Evolutionary conservation across 2,329 filamentous ascomycete genomes (phyloP).

Genomic region (Raffaelea deltoideospora): DNA sequence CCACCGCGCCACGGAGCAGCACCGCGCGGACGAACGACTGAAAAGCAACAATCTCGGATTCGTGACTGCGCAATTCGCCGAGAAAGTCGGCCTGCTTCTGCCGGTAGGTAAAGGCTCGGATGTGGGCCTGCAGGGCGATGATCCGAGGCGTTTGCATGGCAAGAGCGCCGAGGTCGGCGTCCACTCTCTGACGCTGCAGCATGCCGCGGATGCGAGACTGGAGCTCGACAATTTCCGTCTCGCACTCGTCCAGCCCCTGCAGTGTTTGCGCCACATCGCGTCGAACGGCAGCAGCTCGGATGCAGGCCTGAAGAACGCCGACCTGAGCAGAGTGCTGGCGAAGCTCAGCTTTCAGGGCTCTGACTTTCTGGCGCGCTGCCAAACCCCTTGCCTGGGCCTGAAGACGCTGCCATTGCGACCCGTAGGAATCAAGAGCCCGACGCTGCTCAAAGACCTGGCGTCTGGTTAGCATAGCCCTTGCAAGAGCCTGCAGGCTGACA

Average conservation of each 20-base stretch:
- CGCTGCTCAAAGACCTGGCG: constrained; percentile 34
- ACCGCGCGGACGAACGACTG: constrained; percentile 69
- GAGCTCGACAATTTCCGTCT: constrained; percentile 31
- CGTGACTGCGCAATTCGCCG: constrained; percentile 53
- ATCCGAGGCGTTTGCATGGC: constrained; percentile 41
- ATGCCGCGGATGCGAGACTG: constrained; percentile 48
- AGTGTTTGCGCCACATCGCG: constrained; percentile 32
- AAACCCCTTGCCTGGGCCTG: constrained; percentile 33
- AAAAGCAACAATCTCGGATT: constrained; percentile 50
- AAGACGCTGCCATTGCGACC: constrained; percentile 33
- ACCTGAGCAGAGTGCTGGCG: constrained; percentile 26
- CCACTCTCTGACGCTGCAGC: constrained; percentile 36
- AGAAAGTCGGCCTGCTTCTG: constrained; percentile 47
- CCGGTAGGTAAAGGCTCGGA: constrained; percentile 50
- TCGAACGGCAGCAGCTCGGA: constrained; percentile 39
- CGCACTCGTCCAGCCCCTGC: constrained; percentile 29
- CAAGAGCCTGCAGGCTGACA: constrained; percentile 47
- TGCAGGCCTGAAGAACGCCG: constrained; percentile 32
- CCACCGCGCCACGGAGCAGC: constrained; percentile 60
- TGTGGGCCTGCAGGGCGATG: constrained; percentile 48
- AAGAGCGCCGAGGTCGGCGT: constrained; percentile 36
- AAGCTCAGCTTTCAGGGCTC: constrained; percentile 32
- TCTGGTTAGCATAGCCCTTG: constrained; percentile 46
- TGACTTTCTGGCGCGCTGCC: constrained; percentile 27
- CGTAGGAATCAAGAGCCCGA: constrained; percentile 33